Evolutionary conservation across 768 basidiomycete species (phyloP).

Genomic region (Suillus tomentosus): DNA sequence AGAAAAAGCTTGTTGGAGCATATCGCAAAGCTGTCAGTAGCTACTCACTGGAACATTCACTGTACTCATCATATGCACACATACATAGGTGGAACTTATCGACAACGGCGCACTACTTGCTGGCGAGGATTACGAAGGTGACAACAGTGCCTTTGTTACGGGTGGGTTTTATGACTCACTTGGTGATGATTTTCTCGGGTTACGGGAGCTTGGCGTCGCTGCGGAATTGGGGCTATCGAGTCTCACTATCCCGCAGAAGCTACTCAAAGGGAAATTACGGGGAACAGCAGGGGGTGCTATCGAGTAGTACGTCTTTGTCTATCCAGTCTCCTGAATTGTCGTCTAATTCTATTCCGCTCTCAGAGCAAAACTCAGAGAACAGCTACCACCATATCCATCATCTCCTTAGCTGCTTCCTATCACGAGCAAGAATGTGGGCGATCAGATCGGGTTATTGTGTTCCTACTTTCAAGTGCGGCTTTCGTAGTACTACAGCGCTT

Average conservation of each 20-base stretch:
- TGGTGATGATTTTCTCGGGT: constrained; percentile 92
- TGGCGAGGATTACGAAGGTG: constrained; percentile 62
- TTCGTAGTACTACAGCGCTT: background rate
- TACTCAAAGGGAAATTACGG: constrained; percentile 68
- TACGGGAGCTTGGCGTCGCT: constrained; percentile 86
- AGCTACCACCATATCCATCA: constrained; percentile 81
- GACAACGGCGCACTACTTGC: constrained; percentile 57
- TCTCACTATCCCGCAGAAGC: constrained; percentile 73
- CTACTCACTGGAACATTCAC: background rate
- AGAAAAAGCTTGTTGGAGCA: constrained; percentile 85
- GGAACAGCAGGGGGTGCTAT: constrained; percentile 38
- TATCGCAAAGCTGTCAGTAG: constrained; percentile 76
- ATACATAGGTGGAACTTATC: constrained; percentile 42
- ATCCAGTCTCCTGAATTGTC: constrained; percentile 2
- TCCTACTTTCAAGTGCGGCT: constrained; percentile 70
- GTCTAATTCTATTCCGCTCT: background rate
- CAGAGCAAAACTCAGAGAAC: constrained; percentile 69
- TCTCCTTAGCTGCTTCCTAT: constrained; percentile 82
- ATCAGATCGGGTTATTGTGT: constrained; percentile 85
- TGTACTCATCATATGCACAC: constrained; percentile 19
- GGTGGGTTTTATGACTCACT: constrained; percentile 87
- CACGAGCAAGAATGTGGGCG: constrained; percentile 60
- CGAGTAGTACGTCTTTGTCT: constrained; percentile 45
- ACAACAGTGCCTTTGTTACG: constrained; percentile 69
- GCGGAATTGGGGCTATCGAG: constrained; percentile 79